Base-by-base conservation (phyloP, 106 monocot species). In the Acorus calamus region DNA sequence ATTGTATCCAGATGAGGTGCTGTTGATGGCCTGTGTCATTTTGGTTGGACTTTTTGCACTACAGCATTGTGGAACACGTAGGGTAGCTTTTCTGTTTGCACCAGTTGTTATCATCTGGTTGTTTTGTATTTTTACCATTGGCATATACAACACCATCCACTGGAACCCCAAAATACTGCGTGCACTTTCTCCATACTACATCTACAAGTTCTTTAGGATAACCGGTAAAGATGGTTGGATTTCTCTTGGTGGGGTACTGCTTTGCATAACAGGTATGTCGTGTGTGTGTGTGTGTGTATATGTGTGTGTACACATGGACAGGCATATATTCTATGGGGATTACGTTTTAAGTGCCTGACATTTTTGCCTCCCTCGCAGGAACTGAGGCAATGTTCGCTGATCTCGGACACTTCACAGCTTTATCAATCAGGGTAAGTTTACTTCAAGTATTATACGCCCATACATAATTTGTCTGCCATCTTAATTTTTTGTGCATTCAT, bases 301-400 rank as follows among this genome's bases (percentile, higher is more conserved):
- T 61, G 53, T 55, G 42, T 52, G 53, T 54, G 10, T 10, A 48
- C 8, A 3, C 2, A 14, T 64, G 2, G 6, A 45, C 41, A 8
- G 49, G n/a, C n/a, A n/a, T n/a, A n/a, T n/a, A n/a, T n/a, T n/a
- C n/a, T n/a, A n/a, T n/a, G n/a, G n/a, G n/a, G n/a, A n/a, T n/a
- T n/a, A n/a, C n/a, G n/a, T n/a, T n/a, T n/a, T 14, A 57, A 28
- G 5, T 12, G 8, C 12, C 42, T 68, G 46, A 5, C 7, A 12
- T 11, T 11, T 52, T 50, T 50, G 8, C 5, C 50, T 41, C 42
- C 53, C 69, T 45, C 50, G 49, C 78, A 93, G 93, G 93, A 55
- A 50, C 81, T 68, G 93, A 89, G 76, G 93, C 89, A n/a, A 89
- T 94, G 93, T 89, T 89, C 75, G 93, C 89, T 14, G 89, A 89